These are phyloP conservation scores for Cercospora nicotianae DNA, from an alignment of 2,329 filamentous ascomycete species.

Conservation along the genomic window DNA sequence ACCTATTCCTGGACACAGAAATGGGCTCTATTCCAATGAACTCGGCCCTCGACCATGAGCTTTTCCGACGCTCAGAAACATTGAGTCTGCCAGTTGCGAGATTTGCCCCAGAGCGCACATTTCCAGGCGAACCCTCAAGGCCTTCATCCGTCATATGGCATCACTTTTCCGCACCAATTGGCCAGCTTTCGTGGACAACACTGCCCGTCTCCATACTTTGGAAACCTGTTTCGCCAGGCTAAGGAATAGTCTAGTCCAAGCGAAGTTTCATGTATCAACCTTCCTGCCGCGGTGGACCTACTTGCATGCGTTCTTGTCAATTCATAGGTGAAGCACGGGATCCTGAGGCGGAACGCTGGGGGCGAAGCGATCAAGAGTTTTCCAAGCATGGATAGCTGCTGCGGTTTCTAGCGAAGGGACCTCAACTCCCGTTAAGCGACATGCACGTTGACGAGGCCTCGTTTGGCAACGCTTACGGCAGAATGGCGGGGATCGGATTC, in stretches of 20 bases:
- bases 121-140: not conserved
- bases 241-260: not conserved
- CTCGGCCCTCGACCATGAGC: not conserved
- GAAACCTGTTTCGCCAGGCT: not conserved
- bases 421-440: slow-evolving; percentile 1
- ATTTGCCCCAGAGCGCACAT: not conserved
- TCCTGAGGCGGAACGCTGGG: not conserved
- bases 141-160: not conserved
- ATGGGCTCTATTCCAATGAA: not conserved
- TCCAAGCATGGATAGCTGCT: not conserved
- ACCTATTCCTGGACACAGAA: not conserved
- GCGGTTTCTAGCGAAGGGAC: not conserved
- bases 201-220: not conserved
- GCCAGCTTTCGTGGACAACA: not conserved
- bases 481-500: not conserved
- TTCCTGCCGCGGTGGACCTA: not conserved
- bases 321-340: not conserved
- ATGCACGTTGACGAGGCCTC: not conserved
- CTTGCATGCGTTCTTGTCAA: not conserved
- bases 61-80: not conserved
- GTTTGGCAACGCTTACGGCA: not conserved
- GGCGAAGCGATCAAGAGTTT: not conserved
- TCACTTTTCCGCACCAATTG: not conserved
- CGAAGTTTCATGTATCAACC: not conserved
- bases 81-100: not conserved